These are phyloP conservation scores for Hypholoma fasciculare DNA, from an alignment of 768 basidiomycete genomes.

Conservation along the genomic window DNA sequence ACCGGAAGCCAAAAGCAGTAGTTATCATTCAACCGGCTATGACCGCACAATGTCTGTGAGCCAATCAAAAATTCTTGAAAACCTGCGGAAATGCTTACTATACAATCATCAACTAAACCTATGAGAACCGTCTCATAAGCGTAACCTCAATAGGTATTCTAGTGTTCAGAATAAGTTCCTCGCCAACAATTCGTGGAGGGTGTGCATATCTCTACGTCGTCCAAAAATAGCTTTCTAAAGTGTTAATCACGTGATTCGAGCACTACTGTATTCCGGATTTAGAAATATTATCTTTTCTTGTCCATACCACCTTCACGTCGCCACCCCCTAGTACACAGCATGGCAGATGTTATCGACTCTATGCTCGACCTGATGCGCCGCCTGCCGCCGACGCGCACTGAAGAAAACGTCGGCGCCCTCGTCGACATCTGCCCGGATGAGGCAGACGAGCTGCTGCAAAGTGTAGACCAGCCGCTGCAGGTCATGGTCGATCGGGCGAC, in stretches of 20 bases:
- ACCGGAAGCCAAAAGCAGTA: too few relatives aligned
- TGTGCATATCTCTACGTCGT: too few relatives aligned
- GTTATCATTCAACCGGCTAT: too few relatives aligned
- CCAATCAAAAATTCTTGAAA: too few relatives aligned
- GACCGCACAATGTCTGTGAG: too few relatives aligned
- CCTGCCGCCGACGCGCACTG: slow-evolving; percentile 87
- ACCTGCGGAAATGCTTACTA: too few relatives aligned
- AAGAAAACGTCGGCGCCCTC: slow-evolving; percentile 83
- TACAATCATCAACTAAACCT: too few relatives aligned
- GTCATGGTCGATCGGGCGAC: slow-evolving; percentile 77
- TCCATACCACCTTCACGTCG: background rate
- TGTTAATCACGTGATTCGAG: background rate
- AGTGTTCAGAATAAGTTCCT: too few relatives aligned
- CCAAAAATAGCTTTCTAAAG: too few relatives aligned
- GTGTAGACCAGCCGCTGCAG: slow-evolving; percentile 92
- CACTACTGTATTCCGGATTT: background rate
- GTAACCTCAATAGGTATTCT: too few relatives aligned
- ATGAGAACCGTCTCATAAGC: too few relatives aligned
- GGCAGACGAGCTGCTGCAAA: slow-evolving; percentile 92
- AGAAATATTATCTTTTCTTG: slow-evolving; percentile 6
- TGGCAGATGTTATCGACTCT: slow-evolving; percentile 82
- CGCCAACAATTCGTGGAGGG: too few relatives aligned
- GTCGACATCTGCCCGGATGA: slow-evolving; percentile 87
- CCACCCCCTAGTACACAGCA: slow-evolving; percentile 21
- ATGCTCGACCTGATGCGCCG: slow-evolving; percentile 97